These are phyloP conservation scores for Colletotrichum liriopes DNA, from an alignment of 2,329 filamentous ascomycete genomes.

Conservation along the genomic window DNA sequence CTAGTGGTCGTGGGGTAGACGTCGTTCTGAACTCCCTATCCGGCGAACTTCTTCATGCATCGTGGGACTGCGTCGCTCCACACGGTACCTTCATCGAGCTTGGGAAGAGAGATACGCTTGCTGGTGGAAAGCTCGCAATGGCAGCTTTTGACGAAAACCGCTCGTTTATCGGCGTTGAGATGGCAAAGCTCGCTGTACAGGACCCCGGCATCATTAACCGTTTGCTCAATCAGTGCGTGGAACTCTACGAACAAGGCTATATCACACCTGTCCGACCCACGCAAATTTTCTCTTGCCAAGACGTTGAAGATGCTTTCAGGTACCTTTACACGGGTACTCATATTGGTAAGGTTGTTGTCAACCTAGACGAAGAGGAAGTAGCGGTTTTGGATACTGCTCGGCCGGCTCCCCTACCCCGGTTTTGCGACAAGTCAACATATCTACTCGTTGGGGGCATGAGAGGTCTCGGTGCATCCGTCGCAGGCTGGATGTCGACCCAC, in stretches of 20 bases:
- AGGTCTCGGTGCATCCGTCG: slow-evolving; percentile 49
- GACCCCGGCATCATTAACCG: slow-evolving; percentile 24
- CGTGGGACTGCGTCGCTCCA: slow-evolving; percentile 61
- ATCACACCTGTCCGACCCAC: background rate
- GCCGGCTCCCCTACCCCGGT: too few relatives aligned
- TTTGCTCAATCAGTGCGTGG: background rate
- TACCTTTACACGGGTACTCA: background rate
- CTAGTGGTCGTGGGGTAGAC: slow-evolving; percentile 52
- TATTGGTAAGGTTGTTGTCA: slow-evolving; percentile 1
- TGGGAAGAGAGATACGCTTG: too few relatives aligned
- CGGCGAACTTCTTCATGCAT: slow-evolving; percentile 59
- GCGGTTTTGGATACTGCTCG: too few relatives aligned
- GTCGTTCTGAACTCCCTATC: slow-evolving; percentile 60
- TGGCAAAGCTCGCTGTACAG: slow-evolving; percentile 44
- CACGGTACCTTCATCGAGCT: too few relatives aligned
- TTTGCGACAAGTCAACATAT: background rate
- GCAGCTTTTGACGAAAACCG: slow-evolving; percentile 53
- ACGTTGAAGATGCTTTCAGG: background rate
- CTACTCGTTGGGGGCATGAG: slow-evolving; percentile 52
- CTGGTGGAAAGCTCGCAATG: too few relatives aligned
- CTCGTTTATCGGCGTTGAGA: slow-evolving; percentile 54
- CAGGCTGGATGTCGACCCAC: slow-evolving; percentile 49
- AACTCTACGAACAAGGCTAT: background rate
- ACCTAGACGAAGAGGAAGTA: background rate
- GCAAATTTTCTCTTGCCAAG: background rate